A percentile compares a stretch with the other conserved stretches of the same genome.
Conservation (phyloP, 495 filamentous ascomycete genomes). For the Hypoxylon rickii region DNA sequence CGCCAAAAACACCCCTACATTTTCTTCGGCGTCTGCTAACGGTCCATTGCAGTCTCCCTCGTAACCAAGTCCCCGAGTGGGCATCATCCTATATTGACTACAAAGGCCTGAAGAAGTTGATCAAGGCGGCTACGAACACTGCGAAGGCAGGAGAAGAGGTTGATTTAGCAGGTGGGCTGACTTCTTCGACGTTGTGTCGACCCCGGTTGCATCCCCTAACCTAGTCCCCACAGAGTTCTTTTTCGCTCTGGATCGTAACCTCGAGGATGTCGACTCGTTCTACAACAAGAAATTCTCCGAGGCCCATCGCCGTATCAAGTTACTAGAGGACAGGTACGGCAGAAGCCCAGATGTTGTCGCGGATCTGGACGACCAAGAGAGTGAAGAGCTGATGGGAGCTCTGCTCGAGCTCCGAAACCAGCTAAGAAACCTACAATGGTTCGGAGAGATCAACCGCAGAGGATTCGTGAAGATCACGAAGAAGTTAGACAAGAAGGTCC, state of each 20-base stretch:
- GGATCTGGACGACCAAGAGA: conserved; percentile 70
- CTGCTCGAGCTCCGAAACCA: conserved; percentile 85
- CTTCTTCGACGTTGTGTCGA: conserved; percentile 36
- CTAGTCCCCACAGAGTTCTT: conserved; percentile 74
- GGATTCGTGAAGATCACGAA: conserved; percentile 98
- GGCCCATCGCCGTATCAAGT: conserved; percentile 75
- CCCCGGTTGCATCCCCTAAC: conserved; percentile 37
- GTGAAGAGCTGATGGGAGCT: conserved; percentile 85
- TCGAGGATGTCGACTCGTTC: conserved; percentile 92
- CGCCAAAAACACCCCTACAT: too few species aligned
- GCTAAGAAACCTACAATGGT: conserved; percentile 92
- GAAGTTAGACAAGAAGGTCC: conserved; percentile 92
- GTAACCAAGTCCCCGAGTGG: conserved; percentile 98
- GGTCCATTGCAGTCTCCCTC: conserved; percentile 65
- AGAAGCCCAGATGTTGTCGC: conserved; percentile 52
- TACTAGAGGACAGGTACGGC: conserved; percentile 85
- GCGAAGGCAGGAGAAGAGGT: conserved; percentile 69
- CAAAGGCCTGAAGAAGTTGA: conserved; percentile 91
- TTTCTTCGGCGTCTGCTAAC: too few species aligned
- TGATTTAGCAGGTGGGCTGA: conserved; percentile 70
- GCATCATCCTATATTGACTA: conserved; percentile 92
- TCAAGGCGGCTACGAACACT: conserved; percentile 72
- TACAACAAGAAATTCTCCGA: conserved; percentile 95
- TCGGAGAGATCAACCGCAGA: conserved; percentile 92
- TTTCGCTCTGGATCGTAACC: conserved; percentile 90